Evolutionary conservation across 768 basidiomycete genomes (phyloP), one percentile per base, ranked within the genome.

Genomic region (Suillus variegatus): DNA sequence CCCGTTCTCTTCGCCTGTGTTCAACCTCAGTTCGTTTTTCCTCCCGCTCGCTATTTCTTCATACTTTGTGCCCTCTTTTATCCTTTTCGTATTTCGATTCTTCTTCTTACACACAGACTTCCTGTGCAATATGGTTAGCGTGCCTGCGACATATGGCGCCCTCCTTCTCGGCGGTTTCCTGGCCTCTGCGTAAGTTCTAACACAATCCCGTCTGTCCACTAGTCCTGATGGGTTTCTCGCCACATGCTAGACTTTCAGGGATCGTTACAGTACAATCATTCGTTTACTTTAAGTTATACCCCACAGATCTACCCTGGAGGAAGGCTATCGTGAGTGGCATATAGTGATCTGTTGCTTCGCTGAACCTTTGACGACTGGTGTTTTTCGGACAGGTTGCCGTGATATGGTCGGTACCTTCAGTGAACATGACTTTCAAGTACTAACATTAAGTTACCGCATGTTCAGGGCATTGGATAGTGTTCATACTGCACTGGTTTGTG

Each of bases 401-500:
- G 0, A 70, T 77, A 25, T 76, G 75, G 75, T 73, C 38, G 2
- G 74, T 62, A 25, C 44, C 28, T 14, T 6, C 41, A 61, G 4
- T 7, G 47, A 20, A 3, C 2, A 2, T n/a, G 20, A 64, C 56
- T 60, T 36, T 5, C 9, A 16, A 14, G 38, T 16, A 28, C 8
- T 62, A 6, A 63, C 16, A 28, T 6, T 61, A 16, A 63, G 22
- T 14, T 14, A 25, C 32, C 58, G 44, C 36, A 28, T 2, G 14
- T 43, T 36, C 22, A 76, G 75, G 76, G 0, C 65, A 7, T 74
- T 82, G 43, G 84, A 85, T 64, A 68, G 76, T 22, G 63, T 69
- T 4, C 84, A 85, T 65, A 82, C 81, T 1, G 62, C 76, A 10
- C 73, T 84, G 66, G 77, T 85, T 46, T 77, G 75, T 57, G 63